Percentiles rank a stretch among this genome's conserved stretches.
Conservation (phyloP, 2,329 filamentous ascomycete genomes). For the Fusarium caatingaense region DNA sequence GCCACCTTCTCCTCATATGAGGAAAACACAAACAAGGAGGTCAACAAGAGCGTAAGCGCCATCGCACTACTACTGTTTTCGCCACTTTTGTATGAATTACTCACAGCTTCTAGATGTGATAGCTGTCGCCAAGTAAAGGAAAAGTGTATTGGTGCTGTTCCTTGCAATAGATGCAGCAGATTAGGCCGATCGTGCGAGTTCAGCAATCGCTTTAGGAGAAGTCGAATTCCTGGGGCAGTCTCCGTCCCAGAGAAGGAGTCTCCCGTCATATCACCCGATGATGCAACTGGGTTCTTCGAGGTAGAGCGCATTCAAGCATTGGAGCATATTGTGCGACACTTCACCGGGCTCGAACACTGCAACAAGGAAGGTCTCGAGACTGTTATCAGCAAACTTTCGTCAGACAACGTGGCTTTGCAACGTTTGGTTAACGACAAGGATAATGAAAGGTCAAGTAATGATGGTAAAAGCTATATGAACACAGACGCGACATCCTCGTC, state of each 20-base stretch:
- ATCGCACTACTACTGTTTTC: too few species aligned
- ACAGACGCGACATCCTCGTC: neutral
- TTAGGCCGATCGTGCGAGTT: slow-evolving; percentile 34
- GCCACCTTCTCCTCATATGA: neutral
- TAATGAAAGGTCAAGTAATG: neutral
- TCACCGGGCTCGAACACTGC: slow-evolving; percentile 32
- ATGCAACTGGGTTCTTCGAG: slow-evolving; percentile 26
- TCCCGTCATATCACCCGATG: neutral
- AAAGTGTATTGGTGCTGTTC: slow-evolving; percentile 37
- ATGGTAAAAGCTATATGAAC: neutral
- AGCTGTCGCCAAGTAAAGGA: slow-evolving; percentile 40
- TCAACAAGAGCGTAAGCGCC: slow-evolving; percentile 21
- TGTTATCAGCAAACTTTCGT: neutral
- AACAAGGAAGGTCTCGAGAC: slow-evolving; percentile 18
- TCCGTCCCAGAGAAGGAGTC: too few species aligned
- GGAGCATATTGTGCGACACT: slow-evolving; percentile 30
- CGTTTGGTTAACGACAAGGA: neutral
- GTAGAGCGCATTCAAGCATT: slow-evolving; percentile 32
- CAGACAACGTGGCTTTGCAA: neutral
- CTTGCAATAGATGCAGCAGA: slow-evolving; percentile 39
- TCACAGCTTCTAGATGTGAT: slow-evolving; percentile 28
- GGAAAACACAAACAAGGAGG: slow-evolving; percentile 13
- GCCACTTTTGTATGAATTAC: neutral
- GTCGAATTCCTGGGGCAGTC: slow-evolving; percentile 3
- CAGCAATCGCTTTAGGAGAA: slow-evolving; percentile 34